phyloP scores from a whole-genome alignment of 257 asterid genomes.

The Nicotiana otophora region DNA sequence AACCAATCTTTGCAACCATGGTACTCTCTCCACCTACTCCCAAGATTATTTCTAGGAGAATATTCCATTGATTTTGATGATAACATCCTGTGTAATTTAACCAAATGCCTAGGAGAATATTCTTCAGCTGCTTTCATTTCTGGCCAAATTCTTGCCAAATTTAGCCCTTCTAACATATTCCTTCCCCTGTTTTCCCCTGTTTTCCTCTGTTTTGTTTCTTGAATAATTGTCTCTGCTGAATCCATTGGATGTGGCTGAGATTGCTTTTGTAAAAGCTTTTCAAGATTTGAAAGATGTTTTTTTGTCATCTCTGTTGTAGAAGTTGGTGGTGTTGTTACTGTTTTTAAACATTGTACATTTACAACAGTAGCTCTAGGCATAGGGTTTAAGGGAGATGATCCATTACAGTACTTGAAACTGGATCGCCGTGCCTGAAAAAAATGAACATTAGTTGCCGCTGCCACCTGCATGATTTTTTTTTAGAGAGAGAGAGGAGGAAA shows the following conservation, averaged over 20 bases:
- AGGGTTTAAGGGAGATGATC: slow-evolving; percentile 50
- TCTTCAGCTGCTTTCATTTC: slow-evolving; percentile 84
- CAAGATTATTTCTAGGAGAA: slow-evolving; percentile 66
- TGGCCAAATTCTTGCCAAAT: slow-evolving; percentile 55
- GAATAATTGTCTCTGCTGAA: slow-evolving; percentile 20
- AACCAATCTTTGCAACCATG: slow-evolving; percentile 81
- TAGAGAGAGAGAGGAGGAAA: not conserved
- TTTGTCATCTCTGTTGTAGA: slow-evolving; percentile 36
- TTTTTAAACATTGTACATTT: slow-evolving; percentile 13
- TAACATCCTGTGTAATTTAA: slow-evolving; percentile 54
- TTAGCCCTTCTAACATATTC: slow-evolving; percentile 42
- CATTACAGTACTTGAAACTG: slow-evolving; percentile 33
- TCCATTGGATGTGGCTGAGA: slow-evolving; percentile 19
- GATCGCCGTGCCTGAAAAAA: slow-evolving; percentile 32
- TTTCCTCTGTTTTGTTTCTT: slow-evolving; percentile 1
- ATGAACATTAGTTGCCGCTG: slow-evolving; percentile 42
- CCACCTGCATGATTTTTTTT: slow-evolving; percentile 45
- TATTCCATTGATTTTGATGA: slow-evolving; percentile 54
- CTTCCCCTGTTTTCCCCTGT: slow-evolving; percentile 25
- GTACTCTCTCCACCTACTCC: slow-evolving; percentile 74
- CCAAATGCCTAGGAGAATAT: slow-evolving; percentile 75
- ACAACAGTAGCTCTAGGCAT: slow-evolving; percentile 12
- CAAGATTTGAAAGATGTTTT: slow-evolving; percentile 56
- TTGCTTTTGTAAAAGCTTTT: slow-evolving; percentile 43
- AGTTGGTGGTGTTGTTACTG: not conserved